These are phyloP conservation scores for Alternaria sp. DNA, from an alignment of 2,329 filamentous ascomycete genomes.

Conservation along the genomic window DNA sequence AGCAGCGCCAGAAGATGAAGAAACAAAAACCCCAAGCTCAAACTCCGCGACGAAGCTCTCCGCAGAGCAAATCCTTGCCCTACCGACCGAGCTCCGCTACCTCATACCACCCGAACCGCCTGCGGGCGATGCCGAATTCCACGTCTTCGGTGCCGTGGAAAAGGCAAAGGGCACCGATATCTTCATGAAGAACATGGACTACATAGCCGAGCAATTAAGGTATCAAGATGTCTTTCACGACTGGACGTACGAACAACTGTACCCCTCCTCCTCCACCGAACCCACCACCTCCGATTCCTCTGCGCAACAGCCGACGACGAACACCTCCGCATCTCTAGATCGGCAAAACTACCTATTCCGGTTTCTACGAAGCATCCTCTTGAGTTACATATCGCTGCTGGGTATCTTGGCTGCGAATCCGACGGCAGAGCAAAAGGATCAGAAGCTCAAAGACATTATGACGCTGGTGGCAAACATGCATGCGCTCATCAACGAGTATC, in stretches of 20 bases:
- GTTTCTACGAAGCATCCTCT: conserved; percentile 81
- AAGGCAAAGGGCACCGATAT: conserved; percentile 36
- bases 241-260: conserved; percentile 75
- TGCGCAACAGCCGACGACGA: conserved; percentile 36
- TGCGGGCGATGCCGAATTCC: conserved; percentile 69
- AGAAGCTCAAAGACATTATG: conserved; percentile 79
- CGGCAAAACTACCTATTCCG: conserved; percentile 72
- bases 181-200: conserved; percentile 39
- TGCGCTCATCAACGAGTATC: conserved; percentile 91
- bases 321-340: conserved; percentile 59
- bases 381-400: conserved; percentile 87
- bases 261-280: conserved; percentile 52
- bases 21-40: conserved; percentile 12
- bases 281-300: conserved; percentile 37
- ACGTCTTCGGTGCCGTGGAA: conserved; percentile 75
- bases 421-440: conserved; percentile 67
- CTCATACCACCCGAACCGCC: conserved; percentile 85
- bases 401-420: conserved; percentile 75
- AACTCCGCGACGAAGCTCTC: conserved; percentile 25
- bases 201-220: conserved; percentile 39
- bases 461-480: conserved; percentile 91
- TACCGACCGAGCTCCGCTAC: conserved; percentile 76
- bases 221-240: conserved; percentile 68
- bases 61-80: conserved; percentile 49
- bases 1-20: conserved; percentile 22